Evolutionary conservation across 2,329 filamentous ascomycete species (phyloP), one percentile per base, ranked within the genome.

Genomic region (Phialophora verrucosa): DNA sequence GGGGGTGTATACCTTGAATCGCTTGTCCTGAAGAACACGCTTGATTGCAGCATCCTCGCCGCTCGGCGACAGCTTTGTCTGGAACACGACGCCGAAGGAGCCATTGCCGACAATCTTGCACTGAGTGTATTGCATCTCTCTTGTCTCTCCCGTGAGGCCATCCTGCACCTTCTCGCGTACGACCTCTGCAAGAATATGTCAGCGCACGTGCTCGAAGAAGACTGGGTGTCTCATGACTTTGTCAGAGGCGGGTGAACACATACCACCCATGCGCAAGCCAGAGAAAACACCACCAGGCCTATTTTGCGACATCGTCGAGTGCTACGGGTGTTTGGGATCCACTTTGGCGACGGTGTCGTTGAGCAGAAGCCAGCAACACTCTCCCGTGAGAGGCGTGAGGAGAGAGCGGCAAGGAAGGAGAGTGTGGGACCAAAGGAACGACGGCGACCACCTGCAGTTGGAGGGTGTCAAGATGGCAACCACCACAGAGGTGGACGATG

Each of bases 81-180:
- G 95, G 81, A 99, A 99, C 71, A 99, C 95, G 59, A 99, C 94
- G 72, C 95, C 95, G 74, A 99, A 99, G 42, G 94, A 98, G 73
- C 95, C 95, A 83, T 99, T 99, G 79, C 95, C 95, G 57, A 99
- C 95, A 76, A 99, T 98, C 84, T 99, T 99, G 85, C 94, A 98
- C 79, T 98, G 95, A 64, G 95, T 98, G 81, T 99, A 99, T 79
- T 96, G 92, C 82, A 99, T 88, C 76, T 99, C 95, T 80, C 92
- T 90, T 75, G 93, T 96, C 80, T 99, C 95, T 75, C 95, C 95
- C 14, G 95, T 99, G 73, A 97, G 84, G 78, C 95, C 95, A 85
- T 99, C 95, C 81, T 99, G 95, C 73, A 99, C 95, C 84, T 97
- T 98, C 83, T 99, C 95, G 79, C 93, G 93, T 78, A 99, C 92